These are phyloP conservation scores for baker's yeast (Saccharomyces cerevisiae) DNA, from an alignment of 805 yeast genomes.

Conservation along the genomic window DNA sequence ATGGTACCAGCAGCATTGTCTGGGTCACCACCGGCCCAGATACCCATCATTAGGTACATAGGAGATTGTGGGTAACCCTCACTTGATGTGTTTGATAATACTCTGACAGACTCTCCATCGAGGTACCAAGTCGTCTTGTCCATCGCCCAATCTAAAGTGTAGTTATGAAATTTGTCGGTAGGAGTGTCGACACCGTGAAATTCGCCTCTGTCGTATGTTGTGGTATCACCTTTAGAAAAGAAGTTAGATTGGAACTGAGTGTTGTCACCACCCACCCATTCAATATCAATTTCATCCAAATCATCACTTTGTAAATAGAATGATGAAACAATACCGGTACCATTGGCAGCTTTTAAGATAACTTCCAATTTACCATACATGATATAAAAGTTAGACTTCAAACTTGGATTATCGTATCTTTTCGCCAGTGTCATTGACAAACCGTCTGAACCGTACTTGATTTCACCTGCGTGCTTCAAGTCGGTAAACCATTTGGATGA, in stretches of 20 bases:
- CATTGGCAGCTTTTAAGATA: constrained; percentile 61
- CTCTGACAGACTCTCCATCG: constrained; percentile 64
- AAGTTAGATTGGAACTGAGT: constrained; percentile 69
- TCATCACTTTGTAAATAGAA: constrained; percentile 78
- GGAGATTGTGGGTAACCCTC: constrained; percentile 91
- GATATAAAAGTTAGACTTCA: constrained; percentile 70
- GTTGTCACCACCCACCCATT: constrained; percentile 77
- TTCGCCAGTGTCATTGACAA: constrained; percentile 48
- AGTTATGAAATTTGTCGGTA: constrained; percentile 55
- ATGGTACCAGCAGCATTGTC: constrained; percentile 58
- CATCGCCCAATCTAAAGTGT: constrained; percentile 77
- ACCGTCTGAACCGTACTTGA: constrained; percentile 52
- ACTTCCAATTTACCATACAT: constrained; percentile 86
- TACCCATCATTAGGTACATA: constrained; percentile 59
- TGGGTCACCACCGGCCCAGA: constrained; percentile 81
- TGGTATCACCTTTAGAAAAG: constrained; percentile 72
- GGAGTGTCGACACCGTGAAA: constrained; percentile 54
- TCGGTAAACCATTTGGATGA: constrained; percentile 37
- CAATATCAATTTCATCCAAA: constrained; percentile 82
- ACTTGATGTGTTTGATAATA: constrained; percentile 43
- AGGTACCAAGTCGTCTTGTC: constrained; percentile 59
- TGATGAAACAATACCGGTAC: constrained; percentile 73
- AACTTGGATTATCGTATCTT: constrained; percentile 68
- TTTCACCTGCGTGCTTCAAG: constrained; percentile 35
- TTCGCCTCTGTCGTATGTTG: constrained; percentile 73